Percentiles rank a stretch among this genome's conserved stretches.
Conservation (phyloP, 2,329 filamentous ascomycete genomes). For the Aspergillus alliaceus region DNA sequence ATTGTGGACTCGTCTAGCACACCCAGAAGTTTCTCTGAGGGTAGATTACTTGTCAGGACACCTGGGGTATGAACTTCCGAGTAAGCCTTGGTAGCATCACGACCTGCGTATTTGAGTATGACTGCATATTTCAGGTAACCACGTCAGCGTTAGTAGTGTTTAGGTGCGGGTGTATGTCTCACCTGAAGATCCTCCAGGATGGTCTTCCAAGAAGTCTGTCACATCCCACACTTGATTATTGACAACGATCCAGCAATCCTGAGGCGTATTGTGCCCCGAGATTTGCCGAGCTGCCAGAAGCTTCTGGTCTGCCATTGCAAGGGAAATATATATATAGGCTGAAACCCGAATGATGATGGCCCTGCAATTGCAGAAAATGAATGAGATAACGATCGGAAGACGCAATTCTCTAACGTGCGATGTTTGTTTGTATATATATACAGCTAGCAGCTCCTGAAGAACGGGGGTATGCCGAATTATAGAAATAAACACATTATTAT, state of each 20-base stretch:
- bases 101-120: constrained; percentile 48
- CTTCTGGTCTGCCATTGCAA: constrained; percentile 30
- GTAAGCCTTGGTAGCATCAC: constrained; percentile 47
- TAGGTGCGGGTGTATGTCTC: constrained; percentile 19
- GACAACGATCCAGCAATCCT: constrained; percentile 67
- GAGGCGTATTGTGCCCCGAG: constrained; percentile 48
- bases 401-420: neutral
- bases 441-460: neutral
- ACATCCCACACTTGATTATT: constrained; percentile 68
- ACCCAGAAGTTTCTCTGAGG: constrained; percentile 50
- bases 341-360: neutral
- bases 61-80: constrained; percentile 48
- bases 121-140: constrained; percentile 26
- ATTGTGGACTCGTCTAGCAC: constrained; percentile 50
- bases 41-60: constrained; percentile 46
- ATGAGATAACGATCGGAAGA: neutral
- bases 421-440: neutral
- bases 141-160: neutral
- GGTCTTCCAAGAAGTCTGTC: constrained; percentile 63
- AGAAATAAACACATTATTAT: neutral
- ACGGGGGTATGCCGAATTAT: neutral
- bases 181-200: constrained; percentile 61
- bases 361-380: neutral
- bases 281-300: constrained; percentile 47
- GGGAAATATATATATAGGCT: neutral